Percentiles rank a stretch among this genome's conserved stretches.
Conservation (phyloP, 2,329 filamentous ascomycete genomes). For the Colletotrichum shisoi region DNA sequence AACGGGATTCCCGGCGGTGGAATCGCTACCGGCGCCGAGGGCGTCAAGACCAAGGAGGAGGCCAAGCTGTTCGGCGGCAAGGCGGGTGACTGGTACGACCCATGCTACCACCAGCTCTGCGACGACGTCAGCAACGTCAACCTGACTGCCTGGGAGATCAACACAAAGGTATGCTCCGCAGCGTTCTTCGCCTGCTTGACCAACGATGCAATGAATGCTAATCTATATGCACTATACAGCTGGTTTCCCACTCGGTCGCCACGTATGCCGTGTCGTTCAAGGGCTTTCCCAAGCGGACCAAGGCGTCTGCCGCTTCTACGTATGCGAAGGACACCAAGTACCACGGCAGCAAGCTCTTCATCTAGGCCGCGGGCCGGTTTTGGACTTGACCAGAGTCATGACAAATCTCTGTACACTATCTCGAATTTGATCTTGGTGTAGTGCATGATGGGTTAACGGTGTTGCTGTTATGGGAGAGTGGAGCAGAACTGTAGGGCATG, state of each 20-base stretch:
- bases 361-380: constrained; percentile 50
- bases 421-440: neutral
- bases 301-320: constrained; percentile 42
- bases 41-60: constrained; percentile 74
- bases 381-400: neutral
- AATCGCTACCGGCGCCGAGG: constrained; percentile 80
- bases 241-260: constrained; percentile 77
- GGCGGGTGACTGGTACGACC: constrained; percentile 67
- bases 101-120: constrained; percentile 69
- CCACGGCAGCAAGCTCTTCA: constrained; percentile 58
- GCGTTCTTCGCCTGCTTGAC: neutral
- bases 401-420: neutral
- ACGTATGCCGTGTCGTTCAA: constrained; percentile 72
- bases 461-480: neutral
- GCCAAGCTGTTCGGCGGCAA: constrained; percentile 73
- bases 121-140: constrained; percentile 67
- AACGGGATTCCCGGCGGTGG: constrained; percentile 77
- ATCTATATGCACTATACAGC: constrained; percentile 47
- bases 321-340: constrained; percentile 56
- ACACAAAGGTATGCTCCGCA: constrained; percentile 60
- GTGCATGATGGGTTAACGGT: neutral
- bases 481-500: neutral
- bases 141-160: constrained; percentile 66
- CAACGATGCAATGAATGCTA: constrained; percentile 28
- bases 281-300: constrained; percentile 66